Evolutionary conservation across 306 rosid species (phyloP), one percentile per base, ranked within the genome.

Genomic region (Dicorynia guianensis): DNA sequence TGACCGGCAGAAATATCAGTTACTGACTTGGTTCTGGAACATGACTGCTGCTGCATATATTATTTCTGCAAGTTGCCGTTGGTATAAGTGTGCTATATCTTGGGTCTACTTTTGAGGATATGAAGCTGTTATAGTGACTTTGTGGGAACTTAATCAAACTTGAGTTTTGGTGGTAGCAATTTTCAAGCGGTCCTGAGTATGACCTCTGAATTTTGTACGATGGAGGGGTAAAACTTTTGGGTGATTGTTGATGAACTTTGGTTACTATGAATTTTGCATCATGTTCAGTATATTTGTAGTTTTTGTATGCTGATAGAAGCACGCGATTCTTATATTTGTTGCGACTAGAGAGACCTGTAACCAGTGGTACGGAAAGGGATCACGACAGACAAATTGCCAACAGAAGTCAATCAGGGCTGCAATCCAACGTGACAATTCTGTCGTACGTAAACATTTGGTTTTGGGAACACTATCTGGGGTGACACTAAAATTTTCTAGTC

Each of bases 31-130:
- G 50, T 11, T 55, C 8, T 44, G 53, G 59, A 72, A 71, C 30
- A 25, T 25, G 57, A 75, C 50, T 18, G 5, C 20, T 50, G 78
- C 50, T 25, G 64, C 42, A 0, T 39, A 35, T 78, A 44, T 36
- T 68, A 17, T 63, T 63, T 85, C 65, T 44, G 65, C 74, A 34
- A 38, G 65, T 54, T 58, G 47, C 25, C 56, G 64, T 49, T 80
- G 76, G 63, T 71, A 25, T 72, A 64, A 66, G 81, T 72, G 69
- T 40, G 71, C 83, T 70, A 9, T 77, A 61, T 75, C 71, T 70
- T 63, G 40, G 42, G 73, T 56, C 67, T 63, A 30, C 57, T 25
- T 43, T n/a, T 53, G 43, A 63, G 72, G 71, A 43, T 65, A 48
- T 75, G 57, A 48, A 63, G 50, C 56, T 62, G 77, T 59, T 73